phyloP scores from a whole-genome alignment of 139 green algal genomes.

The Pleodorina starrii region DNA sequence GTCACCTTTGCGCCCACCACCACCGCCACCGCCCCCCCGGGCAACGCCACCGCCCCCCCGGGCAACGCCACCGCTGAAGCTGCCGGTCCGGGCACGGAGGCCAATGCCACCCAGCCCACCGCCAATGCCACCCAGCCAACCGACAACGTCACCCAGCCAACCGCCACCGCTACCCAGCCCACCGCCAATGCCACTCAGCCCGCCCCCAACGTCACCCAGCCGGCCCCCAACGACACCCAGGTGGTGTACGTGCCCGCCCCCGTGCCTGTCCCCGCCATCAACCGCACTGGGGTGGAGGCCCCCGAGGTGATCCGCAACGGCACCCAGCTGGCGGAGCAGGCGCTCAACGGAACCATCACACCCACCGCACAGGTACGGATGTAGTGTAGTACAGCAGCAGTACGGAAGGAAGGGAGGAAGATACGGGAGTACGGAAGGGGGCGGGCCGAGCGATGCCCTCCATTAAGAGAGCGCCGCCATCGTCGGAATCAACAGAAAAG shows the following conservation, averaged over 20 bases:
- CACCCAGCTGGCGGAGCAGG: constrained; percentile 1
- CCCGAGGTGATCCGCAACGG: constrained; percentile 29
- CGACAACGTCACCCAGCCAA: neutral
- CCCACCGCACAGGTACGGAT: neutral
- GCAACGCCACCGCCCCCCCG: neutral
- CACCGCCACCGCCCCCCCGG: neutral
- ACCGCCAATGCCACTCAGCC: neutral
- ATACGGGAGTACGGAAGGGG: too few species aligned
- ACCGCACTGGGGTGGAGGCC: neutral
- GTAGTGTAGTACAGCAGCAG: too few species aligned
- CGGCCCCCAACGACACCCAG: neutral
- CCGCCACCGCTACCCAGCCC: neutral
- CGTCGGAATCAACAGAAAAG: too few species aligned
- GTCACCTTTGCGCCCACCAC: neutral
- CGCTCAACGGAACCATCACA: constrained; percentile 23
- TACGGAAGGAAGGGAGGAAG: too few species aligned
- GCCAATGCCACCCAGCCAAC: neutral
- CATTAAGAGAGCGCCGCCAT: too few species aligned
- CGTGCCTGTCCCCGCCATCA: neutral
- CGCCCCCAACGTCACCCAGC: neutral
- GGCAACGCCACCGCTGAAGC: neutral
- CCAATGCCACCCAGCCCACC: too few species aligned
- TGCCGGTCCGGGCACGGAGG: too few species aligned
- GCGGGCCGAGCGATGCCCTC: too few species aligned
- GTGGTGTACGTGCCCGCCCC: neutral